phyloP scores from a whole-genome alignment of 2,329 filamentous ascomycete species.

The Alternaria longipes region DNA sequence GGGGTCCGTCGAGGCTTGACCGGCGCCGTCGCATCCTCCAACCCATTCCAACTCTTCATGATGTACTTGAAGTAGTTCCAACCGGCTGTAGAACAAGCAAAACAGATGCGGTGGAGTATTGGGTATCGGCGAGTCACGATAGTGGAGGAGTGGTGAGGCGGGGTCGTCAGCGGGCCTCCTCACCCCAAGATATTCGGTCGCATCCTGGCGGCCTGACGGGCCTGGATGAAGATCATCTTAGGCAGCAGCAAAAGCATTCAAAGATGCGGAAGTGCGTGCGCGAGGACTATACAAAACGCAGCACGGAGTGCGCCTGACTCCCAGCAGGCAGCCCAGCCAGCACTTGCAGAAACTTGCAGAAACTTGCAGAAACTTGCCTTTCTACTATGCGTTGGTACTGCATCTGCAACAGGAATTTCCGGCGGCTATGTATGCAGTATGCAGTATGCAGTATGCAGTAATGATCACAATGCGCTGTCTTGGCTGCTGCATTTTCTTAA shows the following conservation, averaged over 20 bases:
- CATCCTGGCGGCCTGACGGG: slow-evolving; percentile 2
- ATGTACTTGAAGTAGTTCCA: slow-evolving; percentile 12
- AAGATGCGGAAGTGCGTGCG: slow-evolving; percentile 4
- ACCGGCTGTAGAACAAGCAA: slow-evolving; percentile 4
- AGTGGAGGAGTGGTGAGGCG: slow-evolving; percentile 9
- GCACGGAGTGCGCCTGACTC: slow-evolving; percentile 14
- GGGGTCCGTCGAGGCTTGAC: slow-evolving; percentile 21
- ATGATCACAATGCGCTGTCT: slow-evolving; percentile 36
- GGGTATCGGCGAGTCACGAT: slow-evolving; percentile 5
- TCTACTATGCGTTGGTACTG: slow-evolving; percentile 20
- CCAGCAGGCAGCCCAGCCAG: slow-evolving; percentile 12
- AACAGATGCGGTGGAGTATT: slow-evolving; percentile 8
- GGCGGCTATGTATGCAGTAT: slow-evolving; percentile 38
- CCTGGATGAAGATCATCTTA: slow-evolving; percentile 9
- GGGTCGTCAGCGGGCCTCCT: slow-evolving; percentile 13
- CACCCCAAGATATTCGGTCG: slow-evolving; percentile 1
- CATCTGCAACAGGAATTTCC: slow-evolving; percentile 26
- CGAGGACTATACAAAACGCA: slow-evolving; percentile 5
- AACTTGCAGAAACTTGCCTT: slow-evolving; percentile 17
- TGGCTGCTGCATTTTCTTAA: slow-evolving; percentile 14
- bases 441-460: slow-evolving; percentile 34
- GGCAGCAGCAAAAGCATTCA: slow-evolving; percentile 15
- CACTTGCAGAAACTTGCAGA: slow-evolving; percentile 33
- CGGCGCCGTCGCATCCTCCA: slow-evolving; percentile 17
- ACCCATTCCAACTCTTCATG: slow-evolving; percentile 35